Base-by-base conservation (phyloP, 306 rosid species). In the Begonia fuchsioides region DNA sequence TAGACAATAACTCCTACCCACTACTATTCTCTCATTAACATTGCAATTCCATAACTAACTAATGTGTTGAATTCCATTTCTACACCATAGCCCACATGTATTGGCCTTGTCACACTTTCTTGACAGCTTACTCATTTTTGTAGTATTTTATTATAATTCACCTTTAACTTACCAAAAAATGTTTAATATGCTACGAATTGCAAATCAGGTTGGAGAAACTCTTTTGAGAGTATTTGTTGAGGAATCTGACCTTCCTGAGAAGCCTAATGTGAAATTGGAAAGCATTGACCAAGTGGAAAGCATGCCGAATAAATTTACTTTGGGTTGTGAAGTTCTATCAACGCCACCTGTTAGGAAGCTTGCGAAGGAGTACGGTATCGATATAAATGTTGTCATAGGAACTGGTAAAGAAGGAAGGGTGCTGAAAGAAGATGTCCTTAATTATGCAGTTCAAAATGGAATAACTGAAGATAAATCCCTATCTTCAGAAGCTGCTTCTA, bases 141-240 rank as follows among this genome's bases (percentile, higher is more conserved):
- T 26, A 26, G 35, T 26, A 6, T 26, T 26, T 26, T 26, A 26
- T 5, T 26, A 26, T 4, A 4, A 26, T 26, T 47, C 39, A 20
- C 14, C 38, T 15, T 67, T 11, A 53, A 11, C 32, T 15, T 35
- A 2, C 39, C 2, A 40, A 35, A 48, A 20, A 11, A 26, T 4
- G 35, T 26, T 26, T 26, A 26, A 3, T 26, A 26, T 26, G 8
- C 35, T 26, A 26, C 8, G 2, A 26, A 26, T 8, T 4, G 5
- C 60, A 56, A 54, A 57, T 58, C 78, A 84, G 97, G 97, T 90
- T 71, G 97, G 97, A 73, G 92, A 80, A 64, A 75, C 88, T 43
- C 97, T 90, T 49, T 48, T 81, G 39, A 81, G 73, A 59, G 71
- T 84, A 61, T 13, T 19, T 32, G 71, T 76, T 12, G 76, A 72